Evolutionary conservation across 176 grass and related monocot species (phyloP), one percentile per base, ranked within the genome.

Genomic region (Microstegium vimineum): DNA sequence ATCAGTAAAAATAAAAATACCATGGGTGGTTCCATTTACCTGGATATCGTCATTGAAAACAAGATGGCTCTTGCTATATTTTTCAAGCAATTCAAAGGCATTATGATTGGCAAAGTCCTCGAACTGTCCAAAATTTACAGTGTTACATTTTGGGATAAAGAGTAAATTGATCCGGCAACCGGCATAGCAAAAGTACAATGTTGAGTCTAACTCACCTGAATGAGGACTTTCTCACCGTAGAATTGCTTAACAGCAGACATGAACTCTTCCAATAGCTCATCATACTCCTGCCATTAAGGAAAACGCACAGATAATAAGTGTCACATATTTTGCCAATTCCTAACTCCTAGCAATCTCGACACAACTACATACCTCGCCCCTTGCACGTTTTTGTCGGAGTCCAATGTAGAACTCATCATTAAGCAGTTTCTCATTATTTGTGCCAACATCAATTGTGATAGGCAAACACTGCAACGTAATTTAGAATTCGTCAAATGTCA

Each of bases 1-100:
- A 73, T n/a, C 10, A 40, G 35, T 15, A 40, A 69, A 38, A 74
- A 82, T 60, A 77, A 31, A 65, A 54, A 8, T 35, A 37, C 63
- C 34, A 72, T 11, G 14, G 37, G 25, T 72, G 26, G 56, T 84
- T 77, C 18, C 2, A 43, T 62, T 77, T 64, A 99, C 97, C 93
- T 95, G 97, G 85, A 99, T 99, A 81, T 99, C 97, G 85, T 99
- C 97, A 81, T 99, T 99, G 82, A 99, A 99, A 68, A 99, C 97
- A 68, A 99, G 97, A 87, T 99, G 97, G n/a, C 69, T 90, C 89
- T 99, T 95, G 87, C 89, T 91, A 66, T 96, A 99, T 82, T 92
- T 95, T 77, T 85, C 81, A 66, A 99, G 97, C 87, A 99, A 90
- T 74, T 95, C 93, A 80, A 99, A 99, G 23, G 97, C 97, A 85